Percentiles rank a stretch among this genome's conserved stretches.
These are phyloP conservation scores for Sphagnum fallax DNA, from an alignment of 228 moss, liverwort and hornwort species.

Conservation along the genomic window DNA sequence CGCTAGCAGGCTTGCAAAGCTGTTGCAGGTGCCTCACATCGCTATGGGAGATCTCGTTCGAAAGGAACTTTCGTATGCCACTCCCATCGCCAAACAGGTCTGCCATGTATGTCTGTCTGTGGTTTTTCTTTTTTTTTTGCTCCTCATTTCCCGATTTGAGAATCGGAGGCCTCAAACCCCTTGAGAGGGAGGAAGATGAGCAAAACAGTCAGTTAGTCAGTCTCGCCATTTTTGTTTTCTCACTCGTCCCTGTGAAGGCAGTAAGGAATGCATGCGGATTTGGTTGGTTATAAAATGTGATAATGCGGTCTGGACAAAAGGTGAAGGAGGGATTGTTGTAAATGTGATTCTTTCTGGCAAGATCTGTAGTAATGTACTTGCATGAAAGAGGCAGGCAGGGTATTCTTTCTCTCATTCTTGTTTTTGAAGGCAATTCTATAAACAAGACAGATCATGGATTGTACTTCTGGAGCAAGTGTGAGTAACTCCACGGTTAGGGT, in stretches of 20 bases:
- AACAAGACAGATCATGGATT: too few species aligned
- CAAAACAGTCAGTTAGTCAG: too few species aligned
- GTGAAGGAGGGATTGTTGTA: too few species aligned
- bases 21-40: constrained; percentile 84
- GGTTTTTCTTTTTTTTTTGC: background rate
- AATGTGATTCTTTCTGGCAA: too few species aligned
- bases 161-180: background rate
- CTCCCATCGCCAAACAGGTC: constrained; percentile 43
- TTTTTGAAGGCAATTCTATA: too few species aligned
- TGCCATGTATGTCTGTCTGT: background rate
- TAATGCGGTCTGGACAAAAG: too few species aligned
- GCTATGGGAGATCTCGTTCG: constrained; percentile 98
- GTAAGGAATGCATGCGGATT: background rate
- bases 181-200: background rate
- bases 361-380: too few species aligned
- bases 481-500: too few species aligned
- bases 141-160: background rate
- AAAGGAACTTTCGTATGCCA: constrained; percentile 46
- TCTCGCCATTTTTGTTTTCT: background rate
- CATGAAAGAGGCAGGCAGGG: too few species aligned
- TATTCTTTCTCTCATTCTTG: too few species aligned
- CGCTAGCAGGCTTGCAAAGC: constrained; percentile 72
- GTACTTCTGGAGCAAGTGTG: too few species aligned
- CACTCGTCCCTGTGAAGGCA: background rate
- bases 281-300: background rate